Percentiles rank a stretch among this genome's conserved stretches.
Evolutionary conservation across 2,329 filamentous ascomycete genomes (phyloP).

Genomic region (Xylaria multiplex): DNA sequence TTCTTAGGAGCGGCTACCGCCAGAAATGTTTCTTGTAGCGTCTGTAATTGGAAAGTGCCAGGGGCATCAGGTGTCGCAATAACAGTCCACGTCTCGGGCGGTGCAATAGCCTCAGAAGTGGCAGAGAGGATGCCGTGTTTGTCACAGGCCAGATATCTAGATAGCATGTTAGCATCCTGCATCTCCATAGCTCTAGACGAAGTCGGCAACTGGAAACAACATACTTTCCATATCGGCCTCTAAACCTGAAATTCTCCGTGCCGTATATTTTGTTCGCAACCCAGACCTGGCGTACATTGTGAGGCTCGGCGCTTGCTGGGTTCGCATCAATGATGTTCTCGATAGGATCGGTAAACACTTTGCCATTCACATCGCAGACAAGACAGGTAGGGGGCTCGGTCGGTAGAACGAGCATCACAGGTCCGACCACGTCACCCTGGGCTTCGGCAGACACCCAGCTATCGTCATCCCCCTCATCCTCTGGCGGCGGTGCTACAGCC

Average conservation of each 20-base stretch:
- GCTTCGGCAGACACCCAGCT: constrained; percentile 90
- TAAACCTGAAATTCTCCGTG: constrained; percentile 84
- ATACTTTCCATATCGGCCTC: constrained; percentile 87
- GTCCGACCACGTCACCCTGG: constrained; percentile 79
- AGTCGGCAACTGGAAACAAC: constrained; percentile 43
- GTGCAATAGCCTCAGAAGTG: constrained; percentile 81
- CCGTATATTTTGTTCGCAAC: constrained; percentile 85
- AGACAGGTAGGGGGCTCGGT: constrained; percentile 78
- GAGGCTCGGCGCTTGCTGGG: constrained; percentile 86
- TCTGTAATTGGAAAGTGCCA: constrained; percentile 79
- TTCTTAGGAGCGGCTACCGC: constrained; percentile 66
- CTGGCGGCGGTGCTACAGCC: constrained; percentile 40
- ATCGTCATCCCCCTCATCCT: constrained; percentile 72
- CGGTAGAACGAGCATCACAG: constrained; percentile 83
- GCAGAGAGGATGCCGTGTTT: constrained; percentile 82
- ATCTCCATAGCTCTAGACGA: not conserved
- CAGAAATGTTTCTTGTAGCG: constrained; percentile 76
- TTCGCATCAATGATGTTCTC: constrained; percentile 91
- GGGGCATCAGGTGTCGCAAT: constrained; percentile 72
- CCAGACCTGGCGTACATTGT: constrained; percentile 97
- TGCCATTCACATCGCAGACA: constrained; percentile 86
- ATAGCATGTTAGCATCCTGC: constrained; percentile 29
- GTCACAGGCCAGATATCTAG: constrained; percentile 85
- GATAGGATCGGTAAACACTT: constrained; percentile 81
- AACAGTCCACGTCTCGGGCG: constrained; percentile 82